A percentile compares a stretch with the other conserved stretches of the same genome.
Evolutionary conservation across 352 stramenopile genomes (phyloP).

Genomic region (Phytophthora syringae): DNA sequence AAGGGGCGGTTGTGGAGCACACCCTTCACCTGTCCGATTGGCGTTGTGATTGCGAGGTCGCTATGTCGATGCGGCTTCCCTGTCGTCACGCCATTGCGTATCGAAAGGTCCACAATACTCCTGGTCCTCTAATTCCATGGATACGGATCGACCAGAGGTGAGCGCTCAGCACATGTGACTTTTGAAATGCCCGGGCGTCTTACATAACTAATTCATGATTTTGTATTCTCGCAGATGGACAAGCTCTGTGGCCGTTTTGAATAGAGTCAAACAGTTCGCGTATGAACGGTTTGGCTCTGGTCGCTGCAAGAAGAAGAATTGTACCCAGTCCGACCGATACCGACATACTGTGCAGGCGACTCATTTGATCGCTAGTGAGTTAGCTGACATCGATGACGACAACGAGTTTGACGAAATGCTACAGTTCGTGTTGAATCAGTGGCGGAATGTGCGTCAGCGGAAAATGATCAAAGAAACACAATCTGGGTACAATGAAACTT

Average conservation of each 20-base stretch:
- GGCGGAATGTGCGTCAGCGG: not conserved
- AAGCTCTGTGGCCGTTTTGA: not conserved
- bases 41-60: not conserved
- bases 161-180: too few species aligned
- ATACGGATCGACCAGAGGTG: slow-evolving; percentile 9
- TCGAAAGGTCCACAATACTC: not conserved
- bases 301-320: not conserved
- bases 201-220: slow-evolving; percentile 1
- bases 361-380: not conserved
- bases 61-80: slow-evolving; percentile 13
- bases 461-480: too few species aligned
- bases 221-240: slow-evolving; percentile 2
- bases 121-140: slow-evolving; percentile 12
- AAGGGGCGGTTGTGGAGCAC: too few species aligned
- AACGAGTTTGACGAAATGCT: not conserved
- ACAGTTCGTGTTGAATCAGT: not conserved
- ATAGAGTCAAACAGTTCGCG: not conserved
- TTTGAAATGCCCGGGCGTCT: not conserved
- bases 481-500: too few species aligned
- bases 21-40: not conserved
- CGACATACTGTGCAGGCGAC: not conserved
- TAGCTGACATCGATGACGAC: not conserved
- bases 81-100: slow-evolving; percentile 31
- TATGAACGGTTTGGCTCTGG: not conserved
- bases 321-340: not conserved